Conservation (phyloP, 805 yeast species). For the Myxozyma monticola region DNA sequence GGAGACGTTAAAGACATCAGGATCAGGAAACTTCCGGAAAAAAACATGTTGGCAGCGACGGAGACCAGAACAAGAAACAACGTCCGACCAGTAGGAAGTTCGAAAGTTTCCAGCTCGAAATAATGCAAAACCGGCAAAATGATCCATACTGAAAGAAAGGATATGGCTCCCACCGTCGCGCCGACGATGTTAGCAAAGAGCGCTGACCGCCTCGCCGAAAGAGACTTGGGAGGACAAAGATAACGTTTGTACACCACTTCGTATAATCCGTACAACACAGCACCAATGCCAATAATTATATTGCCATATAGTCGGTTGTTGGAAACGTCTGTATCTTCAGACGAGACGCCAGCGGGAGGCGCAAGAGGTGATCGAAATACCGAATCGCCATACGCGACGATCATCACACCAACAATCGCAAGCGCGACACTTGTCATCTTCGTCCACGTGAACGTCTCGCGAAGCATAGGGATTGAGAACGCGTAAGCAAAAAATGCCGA, state of each 20-base stretch:
- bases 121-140: slow-evolving; percentile 53
- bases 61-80: slow-evolving; percentile 55
- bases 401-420: slow-evolving; percentile 72
- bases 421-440: slow-evolving; percentile 68
- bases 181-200: slow-evolving; percentile 79
- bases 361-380: not conserved
- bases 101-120: slow-evolving; percentile 58
- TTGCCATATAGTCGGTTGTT: slow-evolving; percentile 54
- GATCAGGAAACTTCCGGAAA: slow-evolving; percentile 70
- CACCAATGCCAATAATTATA: slow-evolving; percentile 64
- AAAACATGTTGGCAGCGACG: slow-evolving; percentile 60
- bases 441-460: slow-evolving; percentile 62
- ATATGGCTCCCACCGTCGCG: slow-evolving; percentile 62
- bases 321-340: not conserved
- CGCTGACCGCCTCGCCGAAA: slow-evolving; percentile 66
- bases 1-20: slow-evolving; percentile 85
- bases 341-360: not conserved
- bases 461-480: slow-evolving; percentile 72
- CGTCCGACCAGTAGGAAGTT: slow-evolving; percentile 47
- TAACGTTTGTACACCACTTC: slow-evolving; percentile 78
- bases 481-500: slow-evolving; percentile 86
- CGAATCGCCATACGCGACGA: slow-evolving; percentile 60
- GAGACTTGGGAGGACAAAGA: slow-evolving; percentile 71
- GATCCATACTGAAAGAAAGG: slow-evolving; percentile 52
- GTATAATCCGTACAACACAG: slow-evolving; percentile 47